Base-by-base conservation (phyloP, 2,329 filamentous ascomycete genomes). In the Epichloe hybrida region DNA sequence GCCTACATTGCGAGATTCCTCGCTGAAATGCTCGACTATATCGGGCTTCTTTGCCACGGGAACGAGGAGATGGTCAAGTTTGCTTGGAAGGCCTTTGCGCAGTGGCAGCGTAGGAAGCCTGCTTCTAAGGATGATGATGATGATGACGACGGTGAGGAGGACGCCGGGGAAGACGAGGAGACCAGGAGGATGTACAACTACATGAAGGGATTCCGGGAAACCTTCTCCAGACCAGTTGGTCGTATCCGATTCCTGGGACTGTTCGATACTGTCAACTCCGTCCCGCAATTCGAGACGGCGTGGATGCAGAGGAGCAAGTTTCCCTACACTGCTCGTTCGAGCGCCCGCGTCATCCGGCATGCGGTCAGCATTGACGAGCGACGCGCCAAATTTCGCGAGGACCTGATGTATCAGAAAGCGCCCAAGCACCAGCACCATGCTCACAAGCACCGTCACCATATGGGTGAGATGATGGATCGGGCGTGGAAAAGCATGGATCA, bases 61-160 rank as follows among this genome's bases (percentile, higher is more conserved):
- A 94, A 94, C 58, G 86, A 94, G 61, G 88, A 93, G 57, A 84
- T 93, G 81, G 81, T 88, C 48, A 74, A 77, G 4, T 94, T 94
- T 62, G 87, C 86, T 0, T 93, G 87, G 86, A 89, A 86, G 62
- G 83, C 84, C 0, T 89, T 88, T 59, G 77, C 82, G 7, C 80
- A 83, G 61, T 88, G 83, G 83, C 82, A 87, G 60, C 75, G 74
- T 42, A 76, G 83, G 72, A 69, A 72, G 72, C 66, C 64, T 9
- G 68, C 71, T 0, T 61, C 62, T 13, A 59, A 66, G 35, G 62
- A 66, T 7, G 65, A 69, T 2, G 70, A 70, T 2, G 70, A 73
- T 44, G 73, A 70, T 2, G 70, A 74, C 44, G 73, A 46, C 20
- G 15, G 27, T 0, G 66, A 69, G 20, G 69, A 66, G 1, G 63